These are phyloP conservation scores for Chimonanthus salicifolius DNA, from an alignment of 164 flowering plant genomes.

Conservation along the genomic window DNA sequence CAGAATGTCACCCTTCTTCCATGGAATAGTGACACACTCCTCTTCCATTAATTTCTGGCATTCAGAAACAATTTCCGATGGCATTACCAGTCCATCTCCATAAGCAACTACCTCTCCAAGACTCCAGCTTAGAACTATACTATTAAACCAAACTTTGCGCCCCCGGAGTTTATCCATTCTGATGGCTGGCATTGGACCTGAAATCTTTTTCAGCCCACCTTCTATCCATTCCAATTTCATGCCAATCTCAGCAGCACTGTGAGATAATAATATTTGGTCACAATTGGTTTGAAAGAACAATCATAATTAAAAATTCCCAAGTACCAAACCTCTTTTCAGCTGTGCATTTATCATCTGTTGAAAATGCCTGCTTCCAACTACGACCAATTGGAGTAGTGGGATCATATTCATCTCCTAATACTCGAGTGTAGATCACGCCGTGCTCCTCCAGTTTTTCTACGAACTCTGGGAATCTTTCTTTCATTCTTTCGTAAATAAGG, in stretches of 20 bases:
- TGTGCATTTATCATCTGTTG: constrained; percentile 56
- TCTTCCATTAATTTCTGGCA: constrained; percentile 68
- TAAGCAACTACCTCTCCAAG: constrained; percentile 76
- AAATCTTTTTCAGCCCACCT: constrained; percentile 66
- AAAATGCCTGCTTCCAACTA: constrained; percentile 87
- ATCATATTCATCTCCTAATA: constrained; percentile 74
- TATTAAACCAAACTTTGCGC: constrained; percentile 85
- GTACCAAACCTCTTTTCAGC: constrained; percentile 72
- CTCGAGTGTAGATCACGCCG: constrained; percentile 63
- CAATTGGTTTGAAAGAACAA: too few species aligned
- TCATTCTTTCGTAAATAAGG: constrained; percentile 68
- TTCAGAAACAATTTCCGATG: constrained; percentile 53
- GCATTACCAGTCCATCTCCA: constrained; percentile 77
- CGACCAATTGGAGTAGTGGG: constrained; percentile 87
- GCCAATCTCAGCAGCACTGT: constrained; percentile 79
- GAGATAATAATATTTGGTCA: too few species aligned
- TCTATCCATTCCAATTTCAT: constrained; percentile 82
- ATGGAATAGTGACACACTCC: constrained; percentile 76
- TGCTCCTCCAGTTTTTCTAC: constrained; percentile 61
- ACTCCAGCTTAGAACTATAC: constrained; percentile 73
- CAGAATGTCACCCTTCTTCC: constrained; percentile 78
- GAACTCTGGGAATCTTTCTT: constrained; percentile 63
- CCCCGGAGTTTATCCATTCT: constrained; percentile 53
- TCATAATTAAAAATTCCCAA: too few species aligned
- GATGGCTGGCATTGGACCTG: constrained; percentile 84